These are phyloP conservation scores for Tetrahymena borealis DNA, from an alignment of 73 alveolate genomes.

Conservation along the genomic window DNA sequence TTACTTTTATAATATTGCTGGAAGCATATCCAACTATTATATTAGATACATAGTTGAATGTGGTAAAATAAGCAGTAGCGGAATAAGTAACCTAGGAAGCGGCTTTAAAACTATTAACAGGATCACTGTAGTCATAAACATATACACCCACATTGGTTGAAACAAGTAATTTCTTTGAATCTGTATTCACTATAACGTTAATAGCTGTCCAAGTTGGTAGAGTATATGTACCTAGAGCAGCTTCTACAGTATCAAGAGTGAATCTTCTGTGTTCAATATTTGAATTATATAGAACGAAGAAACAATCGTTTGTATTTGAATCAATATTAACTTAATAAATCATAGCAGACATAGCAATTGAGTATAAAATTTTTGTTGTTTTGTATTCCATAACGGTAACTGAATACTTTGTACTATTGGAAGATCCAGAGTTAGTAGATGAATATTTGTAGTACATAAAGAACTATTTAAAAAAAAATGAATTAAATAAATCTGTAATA, in stretches of 20 bases:
- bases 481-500: no score
- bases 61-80: neutral
- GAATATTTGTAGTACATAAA: no score
- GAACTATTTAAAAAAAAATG: no score
- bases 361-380: neutral
- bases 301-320: neutral
- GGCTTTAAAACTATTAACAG: neutral
- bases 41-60: neutral
- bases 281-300: neutral
- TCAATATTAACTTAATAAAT: neutral
- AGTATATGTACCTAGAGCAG: neutral
- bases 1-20: no score
- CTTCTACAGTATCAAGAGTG: neutral
- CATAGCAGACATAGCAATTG: neutral
- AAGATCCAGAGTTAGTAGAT: no score
- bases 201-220: neutral
- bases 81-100: neutral
- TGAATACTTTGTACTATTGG: neutral
- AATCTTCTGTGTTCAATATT: neutral
- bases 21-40: neutral
- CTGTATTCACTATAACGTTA: neutral
- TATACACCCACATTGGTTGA: neutral
- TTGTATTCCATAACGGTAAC: neutral
- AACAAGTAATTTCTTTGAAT: neutral
- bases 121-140: neutral